Evolutionary conservation across 305 asterid species (phyloP).

Genomic region (Vinca major): DNA sequence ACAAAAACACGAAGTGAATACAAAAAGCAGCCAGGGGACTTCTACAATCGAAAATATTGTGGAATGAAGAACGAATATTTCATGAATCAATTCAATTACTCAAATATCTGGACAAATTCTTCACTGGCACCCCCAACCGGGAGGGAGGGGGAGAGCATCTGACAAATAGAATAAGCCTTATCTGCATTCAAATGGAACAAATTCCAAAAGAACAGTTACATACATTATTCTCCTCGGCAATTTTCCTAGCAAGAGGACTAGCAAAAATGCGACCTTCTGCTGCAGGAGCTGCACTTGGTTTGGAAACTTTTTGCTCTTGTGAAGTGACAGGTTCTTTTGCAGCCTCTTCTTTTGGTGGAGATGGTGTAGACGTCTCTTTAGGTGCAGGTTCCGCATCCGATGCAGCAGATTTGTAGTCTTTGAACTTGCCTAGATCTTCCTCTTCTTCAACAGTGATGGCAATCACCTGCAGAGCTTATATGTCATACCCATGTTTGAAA

Average conservation of each 20-base stretch:
- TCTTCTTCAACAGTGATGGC: slow-evolving; percentile 91
- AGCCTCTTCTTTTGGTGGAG: slow-evolving; percentile 60
- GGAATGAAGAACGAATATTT: neutral
- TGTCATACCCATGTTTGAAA: slow-evolving; percentile 14
- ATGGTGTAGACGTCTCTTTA: slow-evolving; percentile 46
- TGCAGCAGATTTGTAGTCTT: slow-evolving; percentile 64
- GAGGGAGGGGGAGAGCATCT: neutral
- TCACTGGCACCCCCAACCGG: too few relatives aligned
- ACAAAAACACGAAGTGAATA: slow-evolving; percentile 14
- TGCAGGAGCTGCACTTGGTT: slow-evolving; percentile 47
- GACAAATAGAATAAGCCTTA: neutral
- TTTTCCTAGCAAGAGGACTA: slow-evolving; percentile 90
- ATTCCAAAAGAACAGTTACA: slow-evolving; percentile 3
- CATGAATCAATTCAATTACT: too few relatives aligned
- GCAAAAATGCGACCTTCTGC: slow-evolving; percentile 74
- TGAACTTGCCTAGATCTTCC: slow-evolving; percentile 62
- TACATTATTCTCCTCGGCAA: slow-evolving; percentile 83
- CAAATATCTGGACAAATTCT: too few relatives aligned
- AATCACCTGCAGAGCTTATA: slow-evolving; percentile 42
- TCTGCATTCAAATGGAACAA: neutral
- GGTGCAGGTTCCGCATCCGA: slow-evolving; percentile 61
- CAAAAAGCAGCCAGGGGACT: neutral
- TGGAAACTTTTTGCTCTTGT: slow-evolving; percentile 52
- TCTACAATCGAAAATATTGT: slow-evolving; percentile 27
- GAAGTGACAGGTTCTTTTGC: slow-evolving; percentile 41